Evolutionary conservation across 2,329 filamentous ascomycete genomes (phyloP).

Genomic region (Colletotrichum phormii): DNA sequence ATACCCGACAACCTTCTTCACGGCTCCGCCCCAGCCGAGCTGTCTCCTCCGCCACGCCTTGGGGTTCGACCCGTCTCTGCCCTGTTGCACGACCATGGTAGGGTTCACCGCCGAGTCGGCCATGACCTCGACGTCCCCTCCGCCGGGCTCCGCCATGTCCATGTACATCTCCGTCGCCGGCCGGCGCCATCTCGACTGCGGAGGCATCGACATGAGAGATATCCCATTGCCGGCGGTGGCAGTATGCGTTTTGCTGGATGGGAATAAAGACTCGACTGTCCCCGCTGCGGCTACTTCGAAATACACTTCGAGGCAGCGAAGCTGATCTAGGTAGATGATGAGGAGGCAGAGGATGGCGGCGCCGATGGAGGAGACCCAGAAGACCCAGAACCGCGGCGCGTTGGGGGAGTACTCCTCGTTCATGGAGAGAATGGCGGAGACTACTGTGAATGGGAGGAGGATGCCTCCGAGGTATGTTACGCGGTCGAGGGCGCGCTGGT

Average conservation of each 20-base stretch:
- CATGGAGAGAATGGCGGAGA: conserved; percentile 61
- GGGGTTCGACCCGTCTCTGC: conserved; percentile 42
- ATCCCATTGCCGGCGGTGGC: background rate
- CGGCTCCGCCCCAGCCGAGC: conserved; percentile 60
- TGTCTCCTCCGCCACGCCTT: conserved; percentile 55
- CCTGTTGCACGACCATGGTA: conserved; percentile 45
- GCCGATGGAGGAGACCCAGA: conserved; percentile 57
- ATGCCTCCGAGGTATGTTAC: conserved; percentile 63
- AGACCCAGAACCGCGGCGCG: conserved; percentile 58
- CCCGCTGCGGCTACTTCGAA: conserved; percentile 52
- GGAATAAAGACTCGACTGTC: conserved; percentile 36
- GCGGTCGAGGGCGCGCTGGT: conserved; percentile 56
- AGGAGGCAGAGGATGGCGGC: conserved; percentile 52
- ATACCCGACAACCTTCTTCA: conserved; percentile 53
- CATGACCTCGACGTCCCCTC: conserved; percentile 37
- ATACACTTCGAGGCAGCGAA: conserved; percentile 59
- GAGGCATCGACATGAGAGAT: conserved; percentile 44
- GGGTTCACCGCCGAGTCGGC: conserved; percentile 39
- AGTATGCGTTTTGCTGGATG: background rate
- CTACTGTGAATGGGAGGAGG: conserved; percentile 59
- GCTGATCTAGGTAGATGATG: conserved; percentile 61
- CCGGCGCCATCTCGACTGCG: background rate
- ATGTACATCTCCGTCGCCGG: conserved; percentile 36
- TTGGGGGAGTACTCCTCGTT: conserved; percentile 56
- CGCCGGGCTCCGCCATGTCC: conserved; percentile 30